Evolutionary conservation across 164 flowering plant genomes (phyloP), one percentile per base, ranked within the genome.

Genomic region (Piper betle): DNA sequence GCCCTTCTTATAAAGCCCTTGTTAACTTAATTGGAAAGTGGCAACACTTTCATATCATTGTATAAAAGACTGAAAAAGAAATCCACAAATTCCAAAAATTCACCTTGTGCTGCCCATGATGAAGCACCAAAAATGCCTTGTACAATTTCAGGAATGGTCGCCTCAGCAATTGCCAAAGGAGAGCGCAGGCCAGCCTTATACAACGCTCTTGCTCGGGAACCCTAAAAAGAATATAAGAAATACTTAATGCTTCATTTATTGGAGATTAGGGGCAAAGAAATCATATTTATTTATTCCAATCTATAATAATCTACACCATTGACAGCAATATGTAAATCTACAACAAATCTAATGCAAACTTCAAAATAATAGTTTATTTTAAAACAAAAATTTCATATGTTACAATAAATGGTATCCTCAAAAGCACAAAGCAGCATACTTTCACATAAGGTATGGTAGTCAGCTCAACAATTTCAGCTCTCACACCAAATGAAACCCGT

Each of bases 381-480:
- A 55, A 19, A 15, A 25, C 39, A 33, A 17, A 9, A 55, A 25
- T 13, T 13, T 13, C 4, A 33, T 2, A 11, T 18, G 25, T 11
- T 46, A 55, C 0, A 17, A 55, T 55, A 9, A 8, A 15, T 6
- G 50, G 15, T 6, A 42, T 2, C 11, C 9, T 42, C 6, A 6
- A 42, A 42, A 42, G 11, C 2, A 6, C 6, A 6, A 42, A 6
- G 15, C 50, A 9, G 50, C 15, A 46, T 46, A 85, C 99, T 93
- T 91, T 94, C 41, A 94, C 86, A 77, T 75, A 84, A 20, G 93
- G 96, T 64, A 91, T 94, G 25, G 77, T 81, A 54, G 99, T 88
- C 20, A 94, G 96, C 77, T 94, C 96, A 60, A 81, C 97, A 70
- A 94, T 85, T 77, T 94, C 99, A 55, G 96, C 96, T 69, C 93